Base-by-base conservation (phyloP, 78 protist genomes). In the Dictyostelium brefeldianum region DNA sequence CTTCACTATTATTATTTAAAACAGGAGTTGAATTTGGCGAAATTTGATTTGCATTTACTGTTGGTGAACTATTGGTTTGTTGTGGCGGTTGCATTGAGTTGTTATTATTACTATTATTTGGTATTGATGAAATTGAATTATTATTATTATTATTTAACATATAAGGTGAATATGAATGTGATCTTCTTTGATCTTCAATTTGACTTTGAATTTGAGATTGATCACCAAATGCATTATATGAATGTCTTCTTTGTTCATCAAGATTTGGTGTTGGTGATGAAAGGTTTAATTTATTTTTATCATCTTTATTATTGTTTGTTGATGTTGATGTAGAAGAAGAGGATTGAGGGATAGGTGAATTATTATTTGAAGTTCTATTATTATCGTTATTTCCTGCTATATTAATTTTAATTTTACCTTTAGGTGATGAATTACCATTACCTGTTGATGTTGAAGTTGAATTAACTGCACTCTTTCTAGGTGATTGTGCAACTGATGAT, bases 211-310 rank as follows among this genome's bases (percentile, higher is more conserved):
- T 64, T 77, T 77, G 82, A 54, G 53, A 69, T 54, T 54, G 64
- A 29, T 78, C 70, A 54, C 62, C 80, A 82, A 62, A 82, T 50
- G 64, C 56, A 67, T 82, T 82, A 36, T 43, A 69, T 1, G 89
- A 82, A 47, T 82, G 89, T 69, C 89, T 64, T 82, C 89, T 82
- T 67, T 82, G 89, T 3, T 78, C 73, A 17, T 8, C 81, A 25
- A 27, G 27, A 62, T 62, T 62, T 22, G 46, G 59, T 5, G 59
- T n/a, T 22, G 46, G 59, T 0, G 80, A 48, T 12, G 46, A 46
- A 27, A 36, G 17, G 15, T 43, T 80, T 51, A 47, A n/a, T 56
- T 80, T 67, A 17, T 67, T 25, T 67, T 67, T 27, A 31, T 29
- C 9, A 53, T 31, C 69, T 29, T 36, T 31, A 15, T 81, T 81